These are phyloP conservation scores for Ceratocystis albifundus DNA, from an alignment of 2,329 filamentous ascomycete species.

Conservation along the genomic window DNA sequence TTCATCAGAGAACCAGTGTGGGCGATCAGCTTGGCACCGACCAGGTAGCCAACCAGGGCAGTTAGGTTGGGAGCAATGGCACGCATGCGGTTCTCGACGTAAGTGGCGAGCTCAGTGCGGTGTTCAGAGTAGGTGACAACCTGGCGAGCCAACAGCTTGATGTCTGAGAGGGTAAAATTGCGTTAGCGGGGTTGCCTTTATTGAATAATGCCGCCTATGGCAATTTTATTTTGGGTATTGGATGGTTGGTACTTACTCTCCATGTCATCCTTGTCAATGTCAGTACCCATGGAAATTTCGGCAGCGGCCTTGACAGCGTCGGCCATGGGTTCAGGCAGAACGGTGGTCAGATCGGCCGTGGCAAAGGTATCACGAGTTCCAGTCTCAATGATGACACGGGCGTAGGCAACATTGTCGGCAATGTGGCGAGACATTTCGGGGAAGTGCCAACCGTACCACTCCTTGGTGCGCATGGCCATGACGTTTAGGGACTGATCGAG, in stretches of 20 bases:
- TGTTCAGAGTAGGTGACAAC: conserved; percentile 88
- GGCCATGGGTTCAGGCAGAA: conserved; percentile 93
- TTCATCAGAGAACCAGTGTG: conserved; percentile 91
- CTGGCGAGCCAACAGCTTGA: conserved; percentile 81
- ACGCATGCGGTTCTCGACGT: conserved; percentile 86
- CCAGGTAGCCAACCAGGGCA: conserved; percentile 80
- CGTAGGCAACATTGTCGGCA: conserved; percentile 92
- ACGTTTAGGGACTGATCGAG: conserved; percentile 98
- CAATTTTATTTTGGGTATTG: background rate
- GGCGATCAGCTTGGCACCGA: conserved; percentile 87
- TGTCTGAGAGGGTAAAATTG: conserved; percentile 37
- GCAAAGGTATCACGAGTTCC: conserved; percentile 76
- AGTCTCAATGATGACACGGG: conserved; percentile 75
- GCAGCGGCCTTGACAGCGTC: conserved; percentile 81
- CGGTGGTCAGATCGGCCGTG: conserved; percentile 68
- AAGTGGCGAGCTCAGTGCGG: conserved; percentile 74
- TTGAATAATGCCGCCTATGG: no score
- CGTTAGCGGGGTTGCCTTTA: background rate
- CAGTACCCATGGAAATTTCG: conserved; percentile 96
- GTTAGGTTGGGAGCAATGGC: conserved; percentile 95
- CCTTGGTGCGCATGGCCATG: conserved; percentile 98
- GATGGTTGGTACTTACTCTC: conserved; percentile 39
- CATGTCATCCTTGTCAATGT: conserved; percentile 85
- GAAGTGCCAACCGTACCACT: conserved; percentile 99
- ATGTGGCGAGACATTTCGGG: conserved; percentile 95